A percentile compares a stretch with the other conserved stretches of the same genome.
Evolutionary conservation across 202 grass and related monocot genomes (phyloP).

Genomic region (Zizania palustris): DNA sequence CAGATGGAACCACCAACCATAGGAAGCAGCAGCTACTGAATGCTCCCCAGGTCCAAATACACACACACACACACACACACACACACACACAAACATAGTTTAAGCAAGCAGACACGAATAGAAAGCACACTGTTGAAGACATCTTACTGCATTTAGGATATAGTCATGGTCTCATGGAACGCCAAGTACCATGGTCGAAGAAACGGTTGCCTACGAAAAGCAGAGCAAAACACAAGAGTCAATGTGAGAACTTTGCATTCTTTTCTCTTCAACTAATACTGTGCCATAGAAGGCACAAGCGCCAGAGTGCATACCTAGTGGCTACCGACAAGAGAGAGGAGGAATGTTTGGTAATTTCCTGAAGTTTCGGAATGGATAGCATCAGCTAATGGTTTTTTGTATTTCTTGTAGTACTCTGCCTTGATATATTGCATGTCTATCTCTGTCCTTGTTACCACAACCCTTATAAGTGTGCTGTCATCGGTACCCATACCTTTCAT

Average conservation of each 20-base stretch:
- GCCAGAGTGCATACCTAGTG: slow-evolving; percentile 51
- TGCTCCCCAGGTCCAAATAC: slow-evolving; percentile 9
- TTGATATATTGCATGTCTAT: slow-evolving; percentile 99
- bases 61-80: slow-evolving; percentile 11
- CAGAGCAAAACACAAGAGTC: not conserved
- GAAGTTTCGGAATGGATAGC: slow-evolving; percentile 91
- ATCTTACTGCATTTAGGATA: slow-evolving; percentile 29
- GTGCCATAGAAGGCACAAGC: slow-evolving; percentile 4
- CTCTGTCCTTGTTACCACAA: slow-evolving; percentile 85
- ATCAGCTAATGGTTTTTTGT: slow-evolving; percentile 66
- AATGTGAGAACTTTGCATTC: slow-evolving; percentile 2
- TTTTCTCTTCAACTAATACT: not conserved
- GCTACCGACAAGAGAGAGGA: slow-evolving; percentile 80
- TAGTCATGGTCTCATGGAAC: not conserved
- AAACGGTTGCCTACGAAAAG: slow-evolving; percentile 34
- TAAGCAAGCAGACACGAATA: slow-evolving; percentile 20
- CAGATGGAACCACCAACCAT: slow-evolving; percentile 20
- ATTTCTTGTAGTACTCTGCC: slow-evolving; percentile 79
- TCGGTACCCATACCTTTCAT: slow-evolving; percentile 93
- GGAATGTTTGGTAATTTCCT: slow-evolving; percentile 80
- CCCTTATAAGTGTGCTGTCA: slow-evolving; percentile 77
- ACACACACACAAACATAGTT: slow-evolving; percentile 12
- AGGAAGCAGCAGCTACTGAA: slow-evolving; percentile 4
- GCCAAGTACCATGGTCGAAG: slow-evolving; percentile 5
- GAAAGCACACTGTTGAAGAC: slow-evolving; percentile 14